Evolutionary conservation across 2,329 filamentous ascomycete species (phyloP).

Genomic region (Ascochyta pisi): DNA sequence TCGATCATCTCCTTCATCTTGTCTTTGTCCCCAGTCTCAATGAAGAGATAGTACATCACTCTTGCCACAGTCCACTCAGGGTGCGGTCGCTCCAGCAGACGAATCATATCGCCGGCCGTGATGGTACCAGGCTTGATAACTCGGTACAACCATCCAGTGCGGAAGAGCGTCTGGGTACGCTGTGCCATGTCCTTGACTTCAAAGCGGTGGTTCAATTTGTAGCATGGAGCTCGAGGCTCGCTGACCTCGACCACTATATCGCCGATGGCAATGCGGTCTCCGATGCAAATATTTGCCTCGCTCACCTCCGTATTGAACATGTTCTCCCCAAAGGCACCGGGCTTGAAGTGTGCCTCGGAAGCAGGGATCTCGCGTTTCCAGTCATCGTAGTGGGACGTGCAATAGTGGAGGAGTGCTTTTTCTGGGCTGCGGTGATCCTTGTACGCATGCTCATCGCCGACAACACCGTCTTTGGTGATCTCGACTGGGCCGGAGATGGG

Average conservation of each 20-base stretch:
- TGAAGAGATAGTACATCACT: slow-evolving; percentile 68
- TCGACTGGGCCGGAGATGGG: slow-evolving; percentile 54
- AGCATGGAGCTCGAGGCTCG: slow-evolving; percentile 69
- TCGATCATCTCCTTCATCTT: slow-evolving; percentile 55
- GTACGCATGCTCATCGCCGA: slow-evolving; percentile 67
- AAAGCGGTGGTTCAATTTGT: slow-evolving; percentile 73
- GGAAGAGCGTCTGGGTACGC: slow-evolving; percentile 61
- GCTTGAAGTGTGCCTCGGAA: slow-evolving; percentile 59
- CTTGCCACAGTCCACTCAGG: slow-evolving; percentile 69
- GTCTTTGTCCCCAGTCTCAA: slow-evolving; percentile 57
- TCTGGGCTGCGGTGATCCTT: slow-evolving; percentile 68
- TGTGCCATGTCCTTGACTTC: slow-evolving; percentile 67
- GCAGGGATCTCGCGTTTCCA: slow-evolving; percentile 64
- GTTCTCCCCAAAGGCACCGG: slow-evolving; percentile 71
- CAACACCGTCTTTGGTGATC: slow-evolving; percentile 60
- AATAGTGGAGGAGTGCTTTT: slow-evolving; percentile 69
- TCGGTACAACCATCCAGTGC: slow-evolving; percentile 72
- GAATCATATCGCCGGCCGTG: slow-evolving; percentile 63
- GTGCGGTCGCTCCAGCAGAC: slow-evolving; percentile 61
- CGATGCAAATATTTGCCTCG: slow-evolving; percentile 70
- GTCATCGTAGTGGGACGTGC: slow-evolving; percentile 62
- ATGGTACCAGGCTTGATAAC: slow-evolving; percentile 64
- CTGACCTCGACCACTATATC: slow-evolving; percentile 63
- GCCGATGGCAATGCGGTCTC: slow-evolving; percentile 64
- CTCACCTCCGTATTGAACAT: slow-evolving; percentile 65